A percentile compares a stretch with the other conserved stretches of the same genome.
Conservation (phyloP, 352 stramenopile species). For the Detonula confervacea region DNA sequence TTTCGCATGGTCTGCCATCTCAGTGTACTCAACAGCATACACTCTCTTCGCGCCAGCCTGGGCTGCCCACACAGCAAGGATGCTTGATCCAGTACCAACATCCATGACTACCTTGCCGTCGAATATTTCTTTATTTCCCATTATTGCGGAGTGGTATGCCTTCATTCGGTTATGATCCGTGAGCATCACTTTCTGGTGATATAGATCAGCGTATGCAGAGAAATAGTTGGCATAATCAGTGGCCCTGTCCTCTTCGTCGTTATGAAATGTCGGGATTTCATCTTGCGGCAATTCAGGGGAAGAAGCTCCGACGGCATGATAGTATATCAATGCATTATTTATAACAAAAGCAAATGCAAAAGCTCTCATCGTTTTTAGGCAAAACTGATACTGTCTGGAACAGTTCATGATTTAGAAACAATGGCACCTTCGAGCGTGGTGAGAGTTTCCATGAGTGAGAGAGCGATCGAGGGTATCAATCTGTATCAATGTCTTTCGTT, state of each 20-base stretch:
- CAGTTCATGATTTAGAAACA: too few relatives aligned
- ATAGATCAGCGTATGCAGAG: constrained; percentile 88
- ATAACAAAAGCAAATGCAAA: too few relatives aligned
- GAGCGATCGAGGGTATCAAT: too few relatives aligned
- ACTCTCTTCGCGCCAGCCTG: constrained; percentile 94
- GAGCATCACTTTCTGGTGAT: constrained; percentile 99
- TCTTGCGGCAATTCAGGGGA: not conserved
- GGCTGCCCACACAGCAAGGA: constrained; percentile 93
- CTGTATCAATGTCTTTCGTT: too few relatives aligned
- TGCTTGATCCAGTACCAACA: constrained; percentile 95
- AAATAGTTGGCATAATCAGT: constrained; percentile 88
- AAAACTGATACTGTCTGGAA: too few relatives aligned
- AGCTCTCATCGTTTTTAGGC: too few relatives aligned
- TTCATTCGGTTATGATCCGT: constrained; percentile 97
- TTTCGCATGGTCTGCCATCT: constrained; percentile 93
- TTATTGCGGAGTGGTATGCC: constrained; percentile 96
- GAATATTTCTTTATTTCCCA: constrained; percentile 94
- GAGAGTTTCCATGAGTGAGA: too few relatives aligned
- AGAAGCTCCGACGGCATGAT: not conserved
- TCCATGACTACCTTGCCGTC: constrained; percentile 95
- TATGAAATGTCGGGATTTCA: constrained; percentile 76
- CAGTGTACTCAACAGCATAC: constrained; percentile 92
- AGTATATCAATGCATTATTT: too few relatives aligned
- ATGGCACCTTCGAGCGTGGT: too few relatives aligned
- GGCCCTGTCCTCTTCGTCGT: constrained; percentile 69